Conservation (phyloP, 1,284 basidiomycete species). For the Cystobasidiaceae sp. region DNA sequence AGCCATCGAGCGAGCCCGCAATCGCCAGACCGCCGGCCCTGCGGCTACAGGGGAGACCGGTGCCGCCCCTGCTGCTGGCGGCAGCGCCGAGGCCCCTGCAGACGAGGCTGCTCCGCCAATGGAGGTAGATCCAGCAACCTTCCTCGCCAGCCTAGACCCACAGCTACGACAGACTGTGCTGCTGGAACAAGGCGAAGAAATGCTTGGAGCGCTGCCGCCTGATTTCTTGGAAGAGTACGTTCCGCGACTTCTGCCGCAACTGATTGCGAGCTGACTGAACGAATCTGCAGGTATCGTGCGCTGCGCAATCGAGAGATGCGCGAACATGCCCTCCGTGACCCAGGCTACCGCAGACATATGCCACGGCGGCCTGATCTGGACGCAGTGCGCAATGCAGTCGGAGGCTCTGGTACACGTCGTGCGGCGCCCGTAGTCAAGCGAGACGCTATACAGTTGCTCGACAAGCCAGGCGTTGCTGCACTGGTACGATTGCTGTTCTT, state of each 20-base stretch:
- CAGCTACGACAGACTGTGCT: conserved; percentile 78
- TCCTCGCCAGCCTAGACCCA: conserved; percentile 77
- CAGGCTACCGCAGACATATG: neutral
- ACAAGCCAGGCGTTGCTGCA: conserved; percentile 82
- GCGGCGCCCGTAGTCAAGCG: conserved; percentile 50
- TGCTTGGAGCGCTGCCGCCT: conserved; percentile 70
- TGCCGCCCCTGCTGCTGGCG: conserved; percentile 39
- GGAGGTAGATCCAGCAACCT: conserved; percentile 77
- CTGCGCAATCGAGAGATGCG: conserved; percentile 26
- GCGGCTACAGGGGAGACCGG: conserved; percentile 43
- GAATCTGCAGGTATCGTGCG: conserved; percentile 20
- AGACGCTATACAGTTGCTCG: conserved; percentile 90
- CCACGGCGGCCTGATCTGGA: neutral
- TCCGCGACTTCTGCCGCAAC: neutral
- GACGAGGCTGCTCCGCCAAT: conserved; percentile 47
- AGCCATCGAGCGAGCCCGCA: conserved; percentile 68
- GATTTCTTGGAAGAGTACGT: conserved; percentile 68
- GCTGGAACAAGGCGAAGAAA: conserved; percentile 63
- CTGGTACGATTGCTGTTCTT: conserved; percentile 93
- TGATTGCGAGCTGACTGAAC: neutral
- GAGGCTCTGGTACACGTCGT: neutral
- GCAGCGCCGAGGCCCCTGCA: conserved; percentile 8
- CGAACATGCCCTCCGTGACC: neutral
- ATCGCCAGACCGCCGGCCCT: conserved; percentile 47
- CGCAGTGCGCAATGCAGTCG: neutral